These are phyloP conservation scores for Trypanosoma grayi DNA, from an alignment of 208 protist genomes.

Conservation along the genomic window DNA sequence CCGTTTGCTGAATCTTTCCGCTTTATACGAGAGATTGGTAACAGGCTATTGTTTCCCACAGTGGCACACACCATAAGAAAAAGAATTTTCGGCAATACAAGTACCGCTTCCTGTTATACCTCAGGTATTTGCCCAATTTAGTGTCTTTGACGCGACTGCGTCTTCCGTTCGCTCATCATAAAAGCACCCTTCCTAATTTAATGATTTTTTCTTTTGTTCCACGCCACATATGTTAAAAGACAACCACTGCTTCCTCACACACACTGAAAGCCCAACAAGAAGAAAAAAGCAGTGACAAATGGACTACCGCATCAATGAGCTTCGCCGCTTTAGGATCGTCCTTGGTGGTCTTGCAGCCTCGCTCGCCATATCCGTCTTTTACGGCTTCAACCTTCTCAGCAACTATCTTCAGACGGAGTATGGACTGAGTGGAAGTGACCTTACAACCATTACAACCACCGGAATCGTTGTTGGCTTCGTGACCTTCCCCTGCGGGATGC, in stretches of 20 bases:
- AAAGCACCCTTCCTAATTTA: too few relatives aligned
- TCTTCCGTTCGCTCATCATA: too few relatives aligned
- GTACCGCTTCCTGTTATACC: too few relatives aligned
- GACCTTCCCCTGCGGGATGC: constrained; percentile 44
- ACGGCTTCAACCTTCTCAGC: constrained; percentile 61
- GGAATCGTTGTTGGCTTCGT: constrained; percentile 44
- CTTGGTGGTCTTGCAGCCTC: constrained; percentile 37
- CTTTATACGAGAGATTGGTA: too few relatives aligned
- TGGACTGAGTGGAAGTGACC: constrained; percentile 27
- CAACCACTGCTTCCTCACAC: not conserved
- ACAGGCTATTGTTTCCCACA: too few relatives aligned
- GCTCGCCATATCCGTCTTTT: constrained; percentile 37
- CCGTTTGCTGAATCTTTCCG: too few relatives aligned
- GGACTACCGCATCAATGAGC: constrained; percentile 40
- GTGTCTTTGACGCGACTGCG: too few relatives aligned
- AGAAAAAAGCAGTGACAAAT: not conserved
- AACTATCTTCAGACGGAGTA: constrained; percentile 38
- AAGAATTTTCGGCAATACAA: too few relatives aligned
- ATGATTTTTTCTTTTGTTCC: too few relatives aligned
- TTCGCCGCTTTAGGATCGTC: constrained; percentile 44
- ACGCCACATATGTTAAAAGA: not conserved
- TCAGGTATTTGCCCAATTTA: too few relatives aligned
- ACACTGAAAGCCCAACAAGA: not conserved
- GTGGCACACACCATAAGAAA: too few relatives aligned
- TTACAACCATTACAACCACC: constrained; percentile 60